A percentile compares a stretch with the other conserved stretches of the same genome.
These are phyloP conservation scores for Croton setiger DNA, from an alignment of 441 rosid genomes.

Conservation along the genomic window DNA sequence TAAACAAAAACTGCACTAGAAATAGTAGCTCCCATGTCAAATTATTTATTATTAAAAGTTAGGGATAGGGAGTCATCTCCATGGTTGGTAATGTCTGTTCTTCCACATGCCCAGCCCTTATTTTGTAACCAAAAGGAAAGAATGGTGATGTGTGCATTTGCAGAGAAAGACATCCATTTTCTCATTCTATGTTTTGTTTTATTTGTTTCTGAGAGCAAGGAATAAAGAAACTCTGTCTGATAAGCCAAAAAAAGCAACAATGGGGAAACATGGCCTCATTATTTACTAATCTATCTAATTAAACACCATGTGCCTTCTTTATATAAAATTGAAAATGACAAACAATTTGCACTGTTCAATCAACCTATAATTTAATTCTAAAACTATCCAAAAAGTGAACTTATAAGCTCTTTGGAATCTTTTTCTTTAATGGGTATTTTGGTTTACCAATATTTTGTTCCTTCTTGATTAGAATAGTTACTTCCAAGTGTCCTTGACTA, in stretches of 20 bases:
- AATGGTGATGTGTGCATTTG: constrained; percentile 13
- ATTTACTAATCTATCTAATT: constrained; percentile 14
- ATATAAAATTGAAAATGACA: constrained; percentile 16
- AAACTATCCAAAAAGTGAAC: constrained; percentile 15
- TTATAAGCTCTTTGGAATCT: constrained; percentile 28
- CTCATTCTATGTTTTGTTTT: constrained; percentile 21
- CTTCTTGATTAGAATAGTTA: constrained; percentile 12
- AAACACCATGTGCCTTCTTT: constrained; percentile 34
- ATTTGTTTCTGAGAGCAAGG: constrained; percentile 22
- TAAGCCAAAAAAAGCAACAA: constrained; percentile 22
- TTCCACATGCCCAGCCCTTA: constrained; percentile 20
- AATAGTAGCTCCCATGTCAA: too few species aligned
- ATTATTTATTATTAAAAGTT: too few species aligned
- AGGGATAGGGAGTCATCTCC: too few species aligned
- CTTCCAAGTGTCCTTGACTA: constrained; percentile 26
- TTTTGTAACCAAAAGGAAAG: constrained; percentile 15
- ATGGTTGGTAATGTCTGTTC: constrained; percentile 23
- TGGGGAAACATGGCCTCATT: constrained; percentile 36
- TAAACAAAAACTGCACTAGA: too few species aligned
- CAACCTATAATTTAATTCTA: constrained; percentile 15
- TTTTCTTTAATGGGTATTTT: constrained; percentile 10
- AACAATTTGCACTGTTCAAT: constrained; percentile 15
- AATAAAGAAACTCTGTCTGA: constrained; percentile 23
- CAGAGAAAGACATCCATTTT: constrained; percentile 12
- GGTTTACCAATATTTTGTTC: not conserved